A percentile compares a stretch with the other conserved stretches of the same genome.
phyloP scores from a whole-genome alignment of 2,329 filamentous ascomycete genomes.

The Sclerotinia nivalis region DNA sequence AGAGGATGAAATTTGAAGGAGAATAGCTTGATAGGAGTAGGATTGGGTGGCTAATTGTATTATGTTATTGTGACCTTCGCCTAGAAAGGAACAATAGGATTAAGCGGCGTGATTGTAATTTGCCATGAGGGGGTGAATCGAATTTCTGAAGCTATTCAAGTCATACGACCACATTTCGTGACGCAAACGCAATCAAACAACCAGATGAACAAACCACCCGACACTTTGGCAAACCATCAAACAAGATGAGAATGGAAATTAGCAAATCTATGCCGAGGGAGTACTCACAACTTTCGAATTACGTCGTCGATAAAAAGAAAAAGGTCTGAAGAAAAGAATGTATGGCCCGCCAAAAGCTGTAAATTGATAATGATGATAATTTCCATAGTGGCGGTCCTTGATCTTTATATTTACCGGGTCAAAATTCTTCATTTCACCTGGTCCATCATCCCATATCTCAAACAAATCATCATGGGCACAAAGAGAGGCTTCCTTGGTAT shows the following conservation, averaged over 20 bases:
- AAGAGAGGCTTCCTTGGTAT: slow-evolving; percentile 11
- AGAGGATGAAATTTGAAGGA: slow-evolving; percentile 1
- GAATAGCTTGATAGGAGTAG: neutral
- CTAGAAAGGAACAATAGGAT: slow-evolving; percentile 4
- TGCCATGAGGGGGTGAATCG: slow-evolving; percentile 5
- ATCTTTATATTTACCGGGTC: slow-evolving; percentile 8
- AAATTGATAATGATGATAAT: neutral
- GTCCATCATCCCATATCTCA: slow-evolving; percentile 18
- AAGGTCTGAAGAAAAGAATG: slow-evolving; percentile 17
- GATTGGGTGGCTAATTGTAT: slow-evolving; percentile 1
- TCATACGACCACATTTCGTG: slow-evolving; percentile 8
- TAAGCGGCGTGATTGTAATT: neutral
- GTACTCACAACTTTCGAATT: slow-evolving; percentile 18
- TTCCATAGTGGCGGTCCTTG: neutral
- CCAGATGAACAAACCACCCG: slow-evolving; percentile 1
- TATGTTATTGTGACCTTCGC: neutral
- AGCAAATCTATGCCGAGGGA: neutral
- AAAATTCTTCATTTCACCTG: neutral
- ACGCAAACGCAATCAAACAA: slow-evolving; percentile 5
- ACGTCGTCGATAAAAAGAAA: slow-evolving; percentile 1
- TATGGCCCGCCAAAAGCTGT: slow-evolving; percentile 9
- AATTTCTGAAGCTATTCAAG: slow-evolving; percentile 18
- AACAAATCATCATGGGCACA: slow-evolving; percentile 13
- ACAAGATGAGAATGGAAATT: neutral
- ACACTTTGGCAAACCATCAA: neutral